phyloP scores from a whole-genome alignment of 306 rosid genomes.

The Citrullus mucosospermus region DNA sequence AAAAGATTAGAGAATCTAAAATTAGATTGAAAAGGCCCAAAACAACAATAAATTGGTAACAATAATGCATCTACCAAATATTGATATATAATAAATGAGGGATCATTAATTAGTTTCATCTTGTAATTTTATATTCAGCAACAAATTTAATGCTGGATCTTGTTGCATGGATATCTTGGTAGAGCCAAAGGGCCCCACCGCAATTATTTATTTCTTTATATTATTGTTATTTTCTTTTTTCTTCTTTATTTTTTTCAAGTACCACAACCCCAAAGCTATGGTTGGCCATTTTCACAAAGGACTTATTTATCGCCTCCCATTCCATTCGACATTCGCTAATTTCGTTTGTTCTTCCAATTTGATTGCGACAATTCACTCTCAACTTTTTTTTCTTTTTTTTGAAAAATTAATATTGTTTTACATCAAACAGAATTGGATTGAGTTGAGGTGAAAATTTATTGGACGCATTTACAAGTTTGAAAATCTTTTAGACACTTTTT shows the following conservation, averaged over 20 bases:
- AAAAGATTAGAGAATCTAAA: not conserved
- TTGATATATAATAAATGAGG: not conserved
- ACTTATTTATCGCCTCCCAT: no score
- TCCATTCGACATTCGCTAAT: not conserved
- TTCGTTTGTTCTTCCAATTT: not conserved
- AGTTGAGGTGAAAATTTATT: no score
- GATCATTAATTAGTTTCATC: not conserved
- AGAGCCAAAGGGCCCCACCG: not conserved
- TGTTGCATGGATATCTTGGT: not conserved
- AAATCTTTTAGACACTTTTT: no score
- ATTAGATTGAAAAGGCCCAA: not conserved
- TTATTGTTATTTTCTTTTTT: no score
- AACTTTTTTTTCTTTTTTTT: no score
- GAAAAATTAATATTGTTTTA: no score
- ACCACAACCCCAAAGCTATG: no score
- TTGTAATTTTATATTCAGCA: not conserved
- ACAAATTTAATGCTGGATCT: constrained; percentile 1
- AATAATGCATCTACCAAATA: constrained; percentile 1
- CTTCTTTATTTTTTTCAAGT: no score
- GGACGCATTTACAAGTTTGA: no score
- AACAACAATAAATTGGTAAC: not conserved
- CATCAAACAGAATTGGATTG: no score
- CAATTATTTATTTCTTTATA: no score
- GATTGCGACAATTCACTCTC: not conserved
- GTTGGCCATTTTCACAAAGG: no score